Conservation (phyloP, 1,139 yeast species). For the Kodamaea plutei region DNA sequence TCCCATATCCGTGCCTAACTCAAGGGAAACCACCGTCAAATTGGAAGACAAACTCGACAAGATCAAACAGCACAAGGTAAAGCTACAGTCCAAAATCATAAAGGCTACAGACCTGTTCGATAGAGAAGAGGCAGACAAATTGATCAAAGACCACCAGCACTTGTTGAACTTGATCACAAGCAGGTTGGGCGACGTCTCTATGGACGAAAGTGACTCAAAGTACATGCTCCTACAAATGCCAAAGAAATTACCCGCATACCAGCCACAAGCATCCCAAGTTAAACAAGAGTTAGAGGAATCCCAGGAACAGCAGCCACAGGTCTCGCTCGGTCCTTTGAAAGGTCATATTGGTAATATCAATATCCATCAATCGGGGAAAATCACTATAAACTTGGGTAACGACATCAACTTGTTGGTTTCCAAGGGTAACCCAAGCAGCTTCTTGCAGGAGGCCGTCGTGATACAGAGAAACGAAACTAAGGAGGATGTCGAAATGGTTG, state of each 20-base stretch:
- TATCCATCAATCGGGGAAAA: slow-evolving; percentile 76
- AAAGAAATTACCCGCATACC: slow-evolving; percentile 49
- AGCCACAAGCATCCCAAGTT: no score
- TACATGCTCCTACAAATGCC: slow-evolving; percentile 72
- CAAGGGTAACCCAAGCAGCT: slow-evolving; percentile 69
- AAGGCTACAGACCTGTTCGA: slow-evolving; percentile 30
- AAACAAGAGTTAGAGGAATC: slow-evolving; percentile 8
- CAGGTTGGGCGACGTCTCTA: slow-evolving; percentile 21
- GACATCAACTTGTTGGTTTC: slow-evolving; percentile 61
- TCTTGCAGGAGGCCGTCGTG: slow-evolving; percentile 72
- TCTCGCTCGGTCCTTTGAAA: slow-evolving; percentile 6
- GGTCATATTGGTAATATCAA: slow-evolving; percentile 74
- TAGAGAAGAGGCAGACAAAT: slow-evolving; percentile 28
- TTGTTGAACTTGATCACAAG: slow-evolving; percentile 27
- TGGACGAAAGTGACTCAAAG: slow-evolving; percentile 11
- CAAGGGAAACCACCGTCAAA: slow-evolving; percentile 22
- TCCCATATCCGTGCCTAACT: slow-evolving; percentile 1
- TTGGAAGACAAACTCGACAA: slow-evolving; percentile 30
- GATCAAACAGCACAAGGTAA: slow-evolving; percentile 26
- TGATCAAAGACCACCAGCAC: slow-evolving; percentile 30
- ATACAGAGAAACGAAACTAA: slow-evolving; percentile 30
- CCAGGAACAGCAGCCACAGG: slow-evolving; percentile 2
- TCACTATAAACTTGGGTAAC: slow-evolving; percentile 71
- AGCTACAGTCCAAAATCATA: slow-evolving; percentile 28
- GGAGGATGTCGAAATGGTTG: slow-evolving; percentile 27